Evolutionary conservation across 2,329 filamentous ascomycete genomes (phyloP), one percentile per base, ranked within the genome.

Genomic region (Nigrospora sphaerica): DNA sequence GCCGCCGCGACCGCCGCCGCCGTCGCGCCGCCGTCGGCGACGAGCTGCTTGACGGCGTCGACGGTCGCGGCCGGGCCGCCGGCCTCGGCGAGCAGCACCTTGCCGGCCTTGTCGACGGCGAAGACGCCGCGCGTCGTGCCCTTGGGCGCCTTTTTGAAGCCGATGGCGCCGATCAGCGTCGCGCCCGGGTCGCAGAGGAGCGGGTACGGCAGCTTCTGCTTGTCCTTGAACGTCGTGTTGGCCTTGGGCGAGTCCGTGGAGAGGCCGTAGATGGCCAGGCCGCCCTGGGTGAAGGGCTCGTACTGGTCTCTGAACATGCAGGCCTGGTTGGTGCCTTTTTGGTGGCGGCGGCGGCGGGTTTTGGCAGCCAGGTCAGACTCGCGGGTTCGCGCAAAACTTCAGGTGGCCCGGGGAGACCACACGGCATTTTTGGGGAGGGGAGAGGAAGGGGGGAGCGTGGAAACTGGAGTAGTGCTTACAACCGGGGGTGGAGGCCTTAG

Each of bases 281-380:
- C 92, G 46, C 81, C 85, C 28, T 81, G 77, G 12, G 86, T 92
- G 46, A 97, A 77, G 43, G 83, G 73, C 40, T 76, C 71, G 70
- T 95, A 88, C 19, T 81, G 77, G 74, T 97, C 91, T 61, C 93
- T 86, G 78, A 98, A 97, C 56, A 92, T 75, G 70, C 91, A 96
- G 52, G 78, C 93, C 76, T 98, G 93, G 49, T 77, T 93, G 47
- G 90, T 97, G 76, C 92, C 91, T 95, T 51, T 39, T 49, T 38
- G 23, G 23, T 5, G 23, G 7, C 6, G 23, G 7, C 6, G 7
- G 23, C 6, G 23, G 23, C 6, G 4, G 23, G 23, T 6, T 28
- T 28, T 5, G 23, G 10, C 10, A 28, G 42, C 33, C 19, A 46
- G 37, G 40, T 44, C 35, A 39, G 44, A 45, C 23, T 28, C 23